Base-by-base conservation (phyloP, 208 protist genomes). In the Trypanosoma vivax region DNA sequence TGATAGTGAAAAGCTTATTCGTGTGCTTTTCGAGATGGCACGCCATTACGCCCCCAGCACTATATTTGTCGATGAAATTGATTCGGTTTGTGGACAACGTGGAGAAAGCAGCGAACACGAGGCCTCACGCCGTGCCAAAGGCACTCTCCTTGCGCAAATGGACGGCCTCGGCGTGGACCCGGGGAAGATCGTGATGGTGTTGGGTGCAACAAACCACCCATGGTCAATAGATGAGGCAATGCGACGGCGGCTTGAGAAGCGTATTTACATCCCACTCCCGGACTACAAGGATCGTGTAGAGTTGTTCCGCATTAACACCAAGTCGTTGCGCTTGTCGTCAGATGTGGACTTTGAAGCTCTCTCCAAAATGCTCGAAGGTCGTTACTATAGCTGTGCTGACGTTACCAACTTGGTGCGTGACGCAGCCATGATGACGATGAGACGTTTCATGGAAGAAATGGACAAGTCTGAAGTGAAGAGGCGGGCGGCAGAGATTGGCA, bases 91-190 rank as follows among this genome's bases (percentile, higher is more conserved):
- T 47, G 76, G 85, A 3, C 70, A 85, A 60, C 78, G 95, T 47
- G 86, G 80, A 13, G 88, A 78, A 41, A 60, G 72, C 13, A 63
- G 64, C 23, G 90, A 95, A 64, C 88, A 97, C 45, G 90, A 96
- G 58, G 89, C 83, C 2, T 90, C 97, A 23, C 71, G 98, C 9
- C 80, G 98, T 19, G 95, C 99, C 2, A 99, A 99, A 68, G 99
- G 97, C 16, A 99, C 99, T 53, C 97, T 99, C 28, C 79, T 99
- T 5, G 95, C 99, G 16, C 97, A 99, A 78, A 89, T 95, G 83
- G 88, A 96, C 50, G 92, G 89, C 33, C 85, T 90, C 5, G 79
- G 83, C 21, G 78, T 89, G 1, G 79, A 88, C 48, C 34, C 50
- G 25, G 62, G 60, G 11, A 90, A 95, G 51, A 69, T 81, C 16